Conservation (phyloP, 192 early-diverging fungal species). For the Entomortierella lignicola region DNA sequence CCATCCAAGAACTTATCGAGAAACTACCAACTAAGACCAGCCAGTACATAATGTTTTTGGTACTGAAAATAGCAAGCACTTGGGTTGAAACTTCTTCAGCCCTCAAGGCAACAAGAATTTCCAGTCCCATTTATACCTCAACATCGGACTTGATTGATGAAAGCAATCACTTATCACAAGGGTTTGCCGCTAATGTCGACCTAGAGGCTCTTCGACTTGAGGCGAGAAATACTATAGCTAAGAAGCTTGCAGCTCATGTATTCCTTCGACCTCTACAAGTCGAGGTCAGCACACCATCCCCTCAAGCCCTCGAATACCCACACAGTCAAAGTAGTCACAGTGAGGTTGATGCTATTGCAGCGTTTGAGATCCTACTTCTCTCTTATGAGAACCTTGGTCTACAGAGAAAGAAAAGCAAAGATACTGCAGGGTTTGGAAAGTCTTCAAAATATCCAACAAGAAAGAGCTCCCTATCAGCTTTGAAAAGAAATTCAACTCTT, state of each 20-base stretch:
- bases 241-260: too few relatives aligned
- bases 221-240: too few relatives aligned
- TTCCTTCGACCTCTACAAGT: too few relatives aligned
- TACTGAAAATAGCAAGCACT: neutral
- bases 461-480: neutral
- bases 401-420: neutral
- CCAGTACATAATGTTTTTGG: conserved; percentile 2
- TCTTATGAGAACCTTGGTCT: too few relatives aligned
- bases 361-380: too few relatives aligned
- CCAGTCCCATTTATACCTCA: neutral
- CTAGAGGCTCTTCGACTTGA: too few relatives aligned
- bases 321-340: too few relatives aligned
- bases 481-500: neutral
- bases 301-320: too few relatives aligned
- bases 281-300: too few relatives aligned
- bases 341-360: too few relatives aligned
- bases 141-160: neutral
- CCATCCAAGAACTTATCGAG: conserved; percentile 1
- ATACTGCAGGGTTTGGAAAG: neutral
- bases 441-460: neutral
- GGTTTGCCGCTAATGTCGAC: too few relatives aligned
- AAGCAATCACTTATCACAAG: too few relatives aligned
- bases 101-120: neutral
- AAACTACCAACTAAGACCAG: neutral
- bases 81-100: neutral